phyloP scores from a whole-genome alignment of 2,329 filamentous ascomycete genomes.

The Aureobasidium sp. region DNA sequence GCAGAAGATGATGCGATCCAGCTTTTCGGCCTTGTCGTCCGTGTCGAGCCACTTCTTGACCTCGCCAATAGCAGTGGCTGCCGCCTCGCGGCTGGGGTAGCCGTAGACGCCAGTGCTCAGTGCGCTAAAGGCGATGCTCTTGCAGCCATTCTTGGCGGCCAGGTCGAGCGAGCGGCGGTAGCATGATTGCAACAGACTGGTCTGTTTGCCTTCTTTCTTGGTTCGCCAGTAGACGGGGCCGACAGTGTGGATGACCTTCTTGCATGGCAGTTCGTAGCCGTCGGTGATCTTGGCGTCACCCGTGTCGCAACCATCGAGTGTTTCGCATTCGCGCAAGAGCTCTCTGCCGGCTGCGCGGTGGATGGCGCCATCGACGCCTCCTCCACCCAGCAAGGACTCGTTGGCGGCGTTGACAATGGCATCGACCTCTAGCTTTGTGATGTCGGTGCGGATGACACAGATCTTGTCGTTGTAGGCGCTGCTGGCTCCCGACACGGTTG shows the following conservation, averaged over 20 bases:
- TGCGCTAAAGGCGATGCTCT: slow-evolving; percentile 70
- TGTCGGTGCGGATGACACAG: slow-evolving; percentile 63
- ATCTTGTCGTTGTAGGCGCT: slow-evolving; percentile 58
- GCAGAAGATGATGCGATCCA: slow-evolving; percentile 76
- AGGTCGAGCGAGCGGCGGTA: slow-evolving; percentile 65
- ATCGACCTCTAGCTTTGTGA: slow-evolving; percentile 68
- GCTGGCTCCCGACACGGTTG: slow-evolving; percentile 33
- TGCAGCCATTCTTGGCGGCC: slow-evolving; percentile 57
- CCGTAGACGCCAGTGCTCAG: slow-evolving; percentile 87
- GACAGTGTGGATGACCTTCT: slow-evolving; percentile 80
- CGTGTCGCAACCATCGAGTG: slow-evolving; percentile 62
- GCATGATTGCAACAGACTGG: slow-evolving; percentile 47
- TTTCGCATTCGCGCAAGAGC: slow-evolving; percentile 62
- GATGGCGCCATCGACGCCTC: slow-evolving; percentile 73
- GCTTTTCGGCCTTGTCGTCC: slow-evolving; percentile 29
- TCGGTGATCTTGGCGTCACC: slow-evolving; percentile 76
- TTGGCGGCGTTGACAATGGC: slow-evolving; percentile 95
- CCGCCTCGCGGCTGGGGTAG: slow-evolving; percentile 68
- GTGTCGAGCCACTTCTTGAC: slow-evolving; percentile 47
- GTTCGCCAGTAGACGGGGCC: slow-evolving; percentile 62
- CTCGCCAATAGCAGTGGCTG: slow-evolving; percentile 57
- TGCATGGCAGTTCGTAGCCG: slow-evolving; percentile 65
- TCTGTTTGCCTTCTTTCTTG: slow-evolving; percentile 30
- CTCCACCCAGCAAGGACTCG: slow-evolving; percentile 65
- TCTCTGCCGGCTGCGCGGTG: slow-evolving; percentile 67